Evolutionary conservation across 495 filamentous ascomycete genomes (phyloP).

Genomic region (Penicillium riverlandense): DNA sequence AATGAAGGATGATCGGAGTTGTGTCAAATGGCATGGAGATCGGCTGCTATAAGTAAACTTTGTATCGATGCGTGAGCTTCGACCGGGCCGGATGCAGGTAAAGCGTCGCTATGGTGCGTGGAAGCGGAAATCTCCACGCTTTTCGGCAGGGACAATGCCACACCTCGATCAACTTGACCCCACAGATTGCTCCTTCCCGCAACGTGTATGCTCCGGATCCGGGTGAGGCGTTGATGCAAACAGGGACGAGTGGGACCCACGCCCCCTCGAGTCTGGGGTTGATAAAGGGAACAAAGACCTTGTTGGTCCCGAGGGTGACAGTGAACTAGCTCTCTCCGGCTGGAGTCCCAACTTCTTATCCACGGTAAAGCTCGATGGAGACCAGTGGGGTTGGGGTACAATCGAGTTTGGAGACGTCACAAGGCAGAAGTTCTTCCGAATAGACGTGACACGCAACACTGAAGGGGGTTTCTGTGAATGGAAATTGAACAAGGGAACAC

Average conservation of each 20-base stretch:
- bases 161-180: conserved; percentile 5
- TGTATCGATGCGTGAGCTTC: conserved; percentile 7
- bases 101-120: not conserved
- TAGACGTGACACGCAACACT: too few relatives aligned
- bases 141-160: conserved; percentile 1
- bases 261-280: conserved; percentile 10
- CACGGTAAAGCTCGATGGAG: not conserved
- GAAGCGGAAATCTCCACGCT: conserved; percentile 7
- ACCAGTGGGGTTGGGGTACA: too few relatives aligned
- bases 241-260: conserved; percentile 7
- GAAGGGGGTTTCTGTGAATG: too few relatives aligned
- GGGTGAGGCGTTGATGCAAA: conserved; percentile 6
- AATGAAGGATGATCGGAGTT: conserved; percentile 16
- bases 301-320: conserved; percentile 1
- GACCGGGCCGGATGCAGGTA: conserved; percentile 11
- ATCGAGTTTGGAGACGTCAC: too few relatives aligned
- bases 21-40: conserved; percentile 27
- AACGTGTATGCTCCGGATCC: not conserved
- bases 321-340: conserved; percentile 4
- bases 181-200: conserved; percentile 7
- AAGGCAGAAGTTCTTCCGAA: too few relatives aligned
- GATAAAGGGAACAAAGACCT: conserved; percentile 12
- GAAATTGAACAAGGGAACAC: too few relatives aligned
- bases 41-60: conserved; percentile 31
- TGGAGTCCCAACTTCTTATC: too few relatives aligned